Evolutionary conservation across 2,329 filamentous ascomycete species (phyloP).

Genomic region (Fusarium sp.): DNA sequence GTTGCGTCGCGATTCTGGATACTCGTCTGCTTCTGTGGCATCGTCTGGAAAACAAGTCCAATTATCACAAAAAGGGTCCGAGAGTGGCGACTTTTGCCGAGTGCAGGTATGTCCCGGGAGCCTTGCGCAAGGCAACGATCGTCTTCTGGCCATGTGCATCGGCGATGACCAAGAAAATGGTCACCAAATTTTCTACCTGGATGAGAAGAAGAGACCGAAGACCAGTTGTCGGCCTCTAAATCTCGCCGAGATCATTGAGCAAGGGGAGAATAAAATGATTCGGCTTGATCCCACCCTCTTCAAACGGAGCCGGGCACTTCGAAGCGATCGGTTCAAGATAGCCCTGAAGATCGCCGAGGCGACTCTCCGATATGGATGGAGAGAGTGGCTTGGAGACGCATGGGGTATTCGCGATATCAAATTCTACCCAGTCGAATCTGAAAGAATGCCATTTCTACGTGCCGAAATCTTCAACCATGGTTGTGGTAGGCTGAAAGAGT

Average conservation of each 20-base stretch:
- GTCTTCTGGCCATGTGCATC: constrained; percentile 21
- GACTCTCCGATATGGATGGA: constrained; percentile 22
- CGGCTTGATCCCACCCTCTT: background rate
- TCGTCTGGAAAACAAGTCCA: background rate
- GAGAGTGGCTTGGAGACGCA: constrained; percentile 18
- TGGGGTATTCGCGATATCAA: constrained; percentile 11
- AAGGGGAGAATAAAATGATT: background rate
- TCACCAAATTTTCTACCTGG: constrained; percentile 14
- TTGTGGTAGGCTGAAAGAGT: background rate
- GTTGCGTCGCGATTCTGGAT: constrained; percentile 13
- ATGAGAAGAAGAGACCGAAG: constrained; percentile 6
- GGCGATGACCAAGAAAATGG: constrained; percentile 5
- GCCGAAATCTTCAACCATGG: background rate
- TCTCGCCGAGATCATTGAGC: constrained; percentile 10
- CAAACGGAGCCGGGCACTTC: background rate
- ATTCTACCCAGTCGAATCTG: constrained; percentile 17
- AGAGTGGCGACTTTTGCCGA: background rate
- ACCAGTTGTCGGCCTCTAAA: background rate
- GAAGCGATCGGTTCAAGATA: constrained; percentile 3
- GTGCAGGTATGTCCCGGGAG: constrained; percentile 22
- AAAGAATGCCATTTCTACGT: constrained; percentile 11
- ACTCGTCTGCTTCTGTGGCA: constrained; percentile 5
- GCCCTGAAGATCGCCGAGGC: constrained; percentile 20
- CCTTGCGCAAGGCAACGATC: constrained; percentile 12
- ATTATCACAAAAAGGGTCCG: background rate